Conservation (phyloP, 257 asterid genomes). For the Hygrophila difformis region DNA sequence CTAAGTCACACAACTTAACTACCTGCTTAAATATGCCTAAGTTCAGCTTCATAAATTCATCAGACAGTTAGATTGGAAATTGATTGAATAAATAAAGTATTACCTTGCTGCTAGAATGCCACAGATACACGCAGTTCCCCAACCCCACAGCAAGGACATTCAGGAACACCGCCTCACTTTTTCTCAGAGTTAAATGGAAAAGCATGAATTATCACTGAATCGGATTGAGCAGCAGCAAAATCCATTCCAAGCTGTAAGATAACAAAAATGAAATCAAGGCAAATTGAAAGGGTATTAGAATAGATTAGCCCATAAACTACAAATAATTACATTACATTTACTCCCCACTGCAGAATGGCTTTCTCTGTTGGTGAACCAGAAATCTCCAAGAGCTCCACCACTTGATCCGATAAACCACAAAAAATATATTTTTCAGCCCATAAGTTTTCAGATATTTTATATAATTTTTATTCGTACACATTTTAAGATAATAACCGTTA, state of each 20-base stretch:
- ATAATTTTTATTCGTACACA: too few relatives aligned
- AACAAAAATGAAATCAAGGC: neutral
- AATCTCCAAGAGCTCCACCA: constrained; percentile 50
- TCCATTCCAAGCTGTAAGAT: constrained; percentile 79
- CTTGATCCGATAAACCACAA: constrained; percentile 38
- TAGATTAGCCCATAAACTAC: too few relatives aligned
- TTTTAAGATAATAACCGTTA: too few relatives aligned
- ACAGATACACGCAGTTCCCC: too few relatives aligned
- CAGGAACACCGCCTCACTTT: constrained; percentile 86
- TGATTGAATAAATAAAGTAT: too few relatives aligned
- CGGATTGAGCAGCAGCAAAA: constrained; percentile 64
- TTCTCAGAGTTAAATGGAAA: constrained; percentile 93
- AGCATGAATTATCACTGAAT: constrained; percentile 74
- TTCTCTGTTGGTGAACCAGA: constrained; percentile 99
- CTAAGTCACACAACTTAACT: too few relatives aligned
- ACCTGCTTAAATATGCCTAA: too few relatives aligned
- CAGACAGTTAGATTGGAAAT: too few relatives aligned
- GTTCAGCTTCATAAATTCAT: too few relatives aligned
- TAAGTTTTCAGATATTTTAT: too few relatives aligned
- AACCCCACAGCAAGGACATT: too few relatives aligned
- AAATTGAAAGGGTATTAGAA: neutral
- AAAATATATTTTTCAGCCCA: neutral
- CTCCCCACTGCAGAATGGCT: constrained; percentile 91
- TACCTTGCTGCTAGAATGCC: too few relatives aligned
- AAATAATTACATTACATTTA: constrained; percentile 38